Evolutionary conservation across 306 rosid genomes (phyloP), one percentile per base, ranked within the genome.

Genomic region (Carpinus fangiana): DNA sequence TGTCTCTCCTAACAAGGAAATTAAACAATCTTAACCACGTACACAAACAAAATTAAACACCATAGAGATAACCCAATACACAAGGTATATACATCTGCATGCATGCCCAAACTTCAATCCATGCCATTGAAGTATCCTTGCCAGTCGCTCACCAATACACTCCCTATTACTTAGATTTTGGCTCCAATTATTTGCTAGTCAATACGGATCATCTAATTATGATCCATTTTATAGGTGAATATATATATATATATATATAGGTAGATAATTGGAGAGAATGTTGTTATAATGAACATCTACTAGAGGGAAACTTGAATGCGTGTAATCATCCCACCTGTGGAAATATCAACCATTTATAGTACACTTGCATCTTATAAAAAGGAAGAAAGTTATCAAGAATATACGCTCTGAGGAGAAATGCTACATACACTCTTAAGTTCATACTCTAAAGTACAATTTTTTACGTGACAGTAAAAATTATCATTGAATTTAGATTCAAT

Each of bases 1-100:
- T 38, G 88, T 85, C 86, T 78, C 82, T 85, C 87, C 89, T 80
- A 85, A 81, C 90, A 48, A 36, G 57, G 77, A 78, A 87, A 31
- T 31, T 31, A 31, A 69, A 84, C 79, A 84, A 84, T 78, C 62
- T 76, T 87, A 31, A 31, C 34, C 88, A 82, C 38, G 38, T 36
- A 36, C 38, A 36, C 83, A 65, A 87, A 84, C 88, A 75, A 77
- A 84, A 31, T 31, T 31, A 31, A 82, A 85, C 56, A 87, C 76
- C 85, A 75, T 72, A 78, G 71, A 65, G 45, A 41, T 73, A 72
- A 67, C 74, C 75, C 41, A 69, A 68, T 34, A 64, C 13, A 46
- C 70, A 64, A 31, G 46, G 20, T 7, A 34, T 14, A 74, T 74
- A 67, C 38, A 31, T 31, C 26, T 34, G 4, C 4, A 2, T 34